Evolutionary conservation across 176 grass and related monocot species (phyloP), one percentile per base, ranked within the genome.

Genomic region (Oryza meridionalis): DNA sequence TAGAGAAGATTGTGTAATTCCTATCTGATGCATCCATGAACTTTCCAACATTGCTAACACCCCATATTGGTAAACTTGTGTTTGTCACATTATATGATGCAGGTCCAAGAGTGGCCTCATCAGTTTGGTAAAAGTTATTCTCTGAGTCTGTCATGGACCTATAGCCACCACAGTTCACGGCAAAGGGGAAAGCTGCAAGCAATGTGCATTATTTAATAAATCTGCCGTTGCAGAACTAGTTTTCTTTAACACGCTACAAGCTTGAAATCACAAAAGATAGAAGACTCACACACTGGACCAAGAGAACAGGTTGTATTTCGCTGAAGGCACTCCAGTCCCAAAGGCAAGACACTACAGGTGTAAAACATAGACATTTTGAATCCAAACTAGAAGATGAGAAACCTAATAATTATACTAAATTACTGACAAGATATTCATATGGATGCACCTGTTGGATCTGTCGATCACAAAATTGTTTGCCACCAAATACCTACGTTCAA

Each of bases 311-410:
- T 89, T 50, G 88, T 83, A 63, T 86, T 75, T 63, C 69, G 65
- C 87, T 98, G 92, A 83, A 98, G 93, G 63, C 96, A 98, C 8
- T 27, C 15, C 82, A 94, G 53, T 59, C 77, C 92, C 9, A 24
- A 78, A 73, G 90, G 84, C 32, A 92, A 87, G 19, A 83, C 10
- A 47, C 95, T 97, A 59, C 14, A 81, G 6, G 47, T 65, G 24
- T 2, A 70, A 89, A 26, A 31, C 0, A 51, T 59, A 4, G 10
- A 32, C 16, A 77, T 15, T 83, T 59, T 67, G 14, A 72, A 78
- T 71, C 11, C 9, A 66, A 65, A 44, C 37, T 82, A 62, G 26
- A 19, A 77, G 72, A 2, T 45, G 11, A 72, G 6, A 82, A 67
- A 77, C 11, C 22, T 72, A 81, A 3, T 35, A 43, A 43, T 19